phyloP scores from a whole-genome alignment of 2,329 filamentous ascomycete genomes.

The Geosmithia putterillii region DNA sequence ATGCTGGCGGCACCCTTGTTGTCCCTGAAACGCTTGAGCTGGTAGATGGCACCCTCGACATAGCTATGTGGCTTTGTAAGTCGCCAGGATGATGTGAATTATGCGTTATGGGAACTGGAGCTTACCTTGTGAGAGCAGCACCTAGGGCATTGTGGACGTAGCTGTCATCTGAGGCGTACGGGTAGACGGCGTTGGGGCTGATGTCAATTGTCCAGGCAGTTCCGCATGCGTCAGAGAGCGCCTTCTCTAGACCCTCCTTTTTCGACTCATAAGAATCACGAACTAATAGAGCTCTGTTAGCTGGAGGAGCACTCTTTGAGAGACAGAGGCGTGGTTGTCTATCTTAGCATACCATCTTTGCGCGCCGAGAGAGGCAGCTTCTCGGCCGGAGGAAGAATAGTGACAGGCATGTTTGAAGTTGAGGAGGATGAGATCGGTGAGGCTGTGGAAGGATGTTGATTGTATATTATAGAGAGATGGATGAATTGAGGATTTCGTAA shows the following conservation, averaged over 20 bases:
- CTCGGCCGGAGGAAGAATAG: constrained; percentile 27
- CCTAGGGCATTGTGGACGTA: background rate
- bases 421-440: too few relatives aligned
- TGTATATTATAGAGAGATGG: background rate
- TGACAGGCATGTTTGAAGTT: background rate
- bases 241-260: constrained; percentile 27
- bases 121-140: background rate
- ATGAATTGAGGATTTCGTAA: too few relatives aligned
- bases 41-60: constrained; percentile 24
- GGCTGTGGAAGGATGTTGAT: background rate
- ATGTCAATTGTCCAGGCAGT: constrained; percentile 36
- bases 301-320: too few relatives aligned
- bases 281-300: constrained; percentile 19
- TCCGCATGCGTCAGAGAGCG: constrained; percentile 31
- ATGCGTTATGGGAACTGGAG: background rate
- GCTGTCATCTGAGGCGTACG: constrained; percentile 26
- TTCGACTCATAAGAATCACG: constrained; percentile 39
- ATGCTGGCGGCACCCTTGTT: constrained; percentile 23
- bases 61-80: constrained; percentile 22
- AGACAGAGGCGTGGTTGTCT: too few relatives aligned
- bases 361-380: constrained; percentile 38
- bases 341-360: constrained; percentile 32
- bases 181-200: constrained; percentile 31
- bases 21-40: constrained; percentile 24
- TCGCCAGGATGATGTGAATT: background rate